Percentiles rank a stretch among this genome's conserved stretches.
These are phyloP conservation scores for Zymoseptoria brevis DNA, from an alignment of 2,329 filamentous ascomycete species.

Conservation along the genomic window DNA sequence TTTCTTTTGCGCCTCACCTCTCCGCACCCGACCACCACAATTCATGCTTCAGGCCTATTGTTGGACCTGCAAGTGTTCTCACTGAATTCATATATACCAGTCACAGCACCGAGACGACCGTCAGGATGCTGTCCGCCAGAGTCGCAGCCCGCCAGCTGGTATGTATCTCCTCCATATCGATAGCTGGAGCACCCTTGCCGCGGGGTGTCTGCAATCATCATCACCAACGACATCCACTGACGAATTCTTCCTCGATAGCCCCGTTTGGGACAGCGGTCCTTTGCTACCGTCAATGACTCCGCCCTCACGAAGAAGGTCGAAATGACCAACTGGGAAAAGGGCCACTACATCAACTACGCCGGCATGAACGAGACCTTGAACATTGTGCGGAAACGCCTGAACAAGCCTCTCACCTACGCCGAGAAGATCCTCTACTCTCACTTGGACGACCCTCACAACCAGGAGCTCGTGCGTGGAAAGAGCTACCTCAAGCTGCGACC, in stretches of 20 bases:
- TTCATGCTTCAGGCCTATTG: constrained; percentile 14
- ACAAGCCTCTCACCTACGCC: constrained; percentile 86
- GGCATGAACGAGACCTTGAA: constrained; percentile 98
- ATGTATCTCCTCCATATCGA: constrained; percentile 21
- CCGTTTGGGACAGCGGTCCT: constrained; percentile 47
- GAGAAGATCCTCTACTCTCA: constrained; percentile 99
- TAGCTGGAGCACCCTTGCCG: not conserved
- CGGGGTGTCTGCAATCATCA: not conserved
- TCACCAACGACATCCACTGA: constrained; percentile 10
- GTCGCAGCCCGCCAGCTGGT: constrained; percentile 34
- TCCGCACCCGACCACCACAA: constrained; percentile 13
- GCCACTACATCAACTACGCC: constrained; percentile 97
- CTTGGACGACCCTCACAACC: constrained; percentile 89
- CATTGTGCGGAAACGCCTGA: constrained; percentile 81
- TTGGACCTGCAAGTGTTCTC: constrained; percentile 16
- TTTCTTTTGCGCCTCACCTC: constrained; percentile 12
- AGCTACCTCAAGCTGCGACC: constrained; percentile 96
- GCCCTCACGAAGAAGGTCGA: constrained; percentile 91
- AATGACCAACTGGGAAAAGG: constrained; percentile 94
- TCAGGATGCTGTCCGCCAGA: constrained; percentile 32
- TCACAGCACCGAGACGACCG: constrained; percentile 15
- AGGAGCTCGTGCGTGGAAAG: constrained; percentile 90
- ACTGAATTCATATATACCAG: constrained; percentile 9
- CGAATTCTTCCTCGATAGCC: constrained; percentile 16
- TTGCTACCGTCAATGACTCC: constrained; percentile 81